Evolutionary conservation across 164 flowering plant genomes (phyloP).

Genomic region (Magnolia changhungtana): DNA sequence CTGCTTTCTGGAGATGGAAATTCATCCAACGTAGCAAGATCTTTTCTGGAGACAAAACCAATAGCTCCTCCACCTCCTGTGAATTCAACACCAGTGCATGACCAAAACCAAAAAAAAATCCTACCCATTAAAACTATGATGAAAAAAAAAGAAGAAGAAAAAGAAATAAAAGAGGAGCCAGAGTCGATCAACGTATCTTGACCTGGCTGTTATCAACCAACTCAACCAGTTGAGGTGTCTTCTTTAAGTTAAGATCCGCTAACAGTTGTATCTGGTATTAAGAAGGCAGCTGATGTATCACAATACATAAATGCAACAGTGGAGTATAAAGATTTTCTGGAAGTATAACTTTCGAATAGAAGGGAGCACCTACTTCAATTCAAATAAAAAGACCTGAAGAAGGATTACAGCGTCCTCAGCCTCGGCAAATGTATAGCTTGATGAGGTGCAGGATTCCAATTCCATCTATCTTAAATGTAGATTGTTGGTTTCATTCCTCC

Average conservation of each 20-base stretch:
- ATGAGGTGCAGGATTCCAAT: no score
- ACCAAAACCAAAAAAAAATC: neutral
- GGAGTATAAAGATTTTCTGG: neutral
- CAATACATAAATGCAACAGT: neutral
- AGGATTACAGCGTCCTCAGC: neutral
- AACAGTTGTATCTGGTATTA: conserved; percentile 78
- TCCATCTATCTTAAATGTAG: neutral
- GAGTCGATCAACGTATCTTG: neutral
- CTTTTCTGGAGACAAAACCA: conserved; percentile 83
- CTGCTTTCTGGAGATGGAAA: conserved; percentile 78
- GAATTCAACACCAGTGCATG: neutral
- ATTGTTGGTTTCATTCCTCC: no score
- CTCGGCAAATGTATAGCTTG: neutral
- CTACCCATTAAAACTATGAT: neutral
- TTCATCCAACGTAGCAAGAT: conserved; percentile 87
- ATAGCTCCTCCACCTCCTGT: conserved; percentile 90
- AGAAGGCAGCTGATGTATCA: conserved; percentile 4
- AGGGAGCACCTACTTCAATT: neutral
- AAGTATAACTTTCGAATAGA: neutral
- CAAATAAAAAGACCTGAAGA: neutral
- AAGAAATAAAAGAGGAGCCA: neutral
- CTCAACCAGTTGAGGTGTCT: conserved; percentile 90
- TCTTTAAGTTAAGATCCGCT: conserved; percentile 85
- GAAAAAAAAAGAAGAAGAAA: neutral
- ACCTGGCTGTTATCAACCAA: conserved; percentile 77